phyloP scores from a whole-genome alignment of 129 eudicot genomes.

The Centrapalus pauciflorus region DNA sequence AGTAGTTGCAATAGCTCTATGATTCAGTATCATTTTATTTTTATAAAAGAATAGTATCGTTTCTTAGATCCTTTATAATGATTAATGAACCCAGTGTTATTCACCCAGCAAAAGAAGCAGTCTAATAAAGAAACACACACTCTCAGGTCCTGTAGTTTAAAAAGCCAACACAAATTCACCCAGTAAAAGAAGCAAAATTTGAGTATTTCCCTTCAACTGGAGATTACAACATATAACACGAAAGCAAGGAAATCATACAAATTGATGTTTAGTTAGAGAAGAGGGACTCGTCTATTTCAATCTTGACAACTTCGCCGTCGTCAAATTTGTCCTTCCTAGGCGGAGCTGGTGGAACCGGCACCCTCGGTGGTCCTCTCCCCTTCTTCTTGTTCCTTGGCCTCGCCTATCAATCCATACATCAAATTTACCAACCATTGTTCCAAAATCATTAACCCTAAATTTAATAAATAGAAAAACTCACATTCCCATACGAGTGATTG shows the following conservation, averaged over 20 bases:
- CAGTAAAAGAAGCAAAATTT: slow-evolving; percentile 4
- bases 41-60: too few relatives aligned
- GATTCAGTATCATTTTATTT: too few relatives aligned
- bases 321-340: slow-evolving; percentile 70
- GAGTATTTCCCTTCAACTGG: slow-evolving; percentile 1
- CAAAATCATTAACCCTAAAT: background rate
- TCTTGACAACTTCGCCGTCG: slow-evolving; percentile 55
- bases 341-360: slow-evolving; percentile 65
- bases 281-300: slow-evolving; percentile 65
- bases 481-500: slow-evolving; percentile 89
- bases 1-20: too few relatives aligned
- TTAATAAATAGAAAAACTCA: slow-evolving; percentile 28
- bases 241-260: slow-evolving; percentile 8
- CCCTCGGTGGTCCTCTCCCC: slow-evolving; percentile 95
- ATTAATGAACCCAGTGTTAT: too few relatives aligned
- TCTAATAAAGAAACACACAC: background rate
- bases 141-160: background rate
- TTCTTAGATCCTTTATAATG: too few relatives aligned
- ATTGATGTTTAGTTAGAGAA: slow-evolving; percentile 26
- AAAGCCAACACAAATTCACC: slow-evolving; percentile 6
- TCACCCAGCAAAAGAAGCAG: too few relatives aligned
- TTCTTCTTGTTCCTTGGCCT: slow-evolving; percentile 84
- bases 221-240: slow-evolving; percentile 10
- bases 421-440: background rate
- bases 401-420: slow-evolving; percentile 39